Conservation (phyloP, 2,329 filamentous ascomycete species). For the Trichoderma harzianum region DNA sequence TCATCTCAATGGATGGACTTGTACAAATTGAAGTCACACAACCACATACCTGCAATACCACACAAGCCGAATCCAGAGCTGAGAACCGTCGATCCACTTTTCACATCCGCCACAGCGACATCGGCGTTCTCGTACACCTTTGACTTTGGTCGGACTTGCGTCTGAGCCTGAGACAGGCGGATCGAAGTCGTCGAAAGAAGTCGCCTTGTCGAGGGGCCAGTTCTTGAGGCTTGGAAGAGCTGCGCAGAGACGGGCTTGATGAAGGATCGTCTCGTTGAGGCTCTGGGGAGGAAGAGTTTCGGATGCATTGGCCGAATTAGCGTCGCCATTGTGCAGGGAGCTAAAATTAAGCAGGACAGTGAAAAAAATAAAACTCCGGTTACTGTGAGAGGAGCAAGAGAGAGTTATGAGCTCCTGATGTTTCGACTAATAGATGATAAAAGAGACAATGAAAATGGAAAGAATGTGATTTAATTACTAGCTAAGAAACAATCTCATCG, state of each 20-base stretch:
- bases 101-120: conserved; percentile 66
- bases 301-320: conserved; percentile 12
- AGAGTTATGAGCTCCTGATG: neutral
- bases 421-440: neutral
- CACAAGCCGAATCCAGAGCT: conserved; percentile 82
- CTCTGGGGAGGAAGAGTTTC: neutral
- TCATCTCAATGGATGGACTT: neutral
- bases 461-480: neutral
- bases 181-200: conserved; percentile 6
- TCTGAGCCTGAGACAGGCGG: conserved; percentile 19
- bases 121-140: conserved; percentile 57
- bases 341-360: neutral
- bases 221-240: neutral
- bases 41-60: conserved; percentile 61
- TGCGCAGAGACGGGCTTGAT: neutral
- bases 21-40: neutral
- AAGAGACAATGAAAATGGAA: neutral
- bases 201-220: neutral
- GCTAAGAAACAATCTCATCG: neutral
- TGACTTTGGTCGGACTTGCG: conserved; percentile 32
- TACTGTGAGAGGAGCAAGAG: neutral
- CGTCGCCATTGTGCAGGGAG: conserved; percentile 1
- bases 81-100: conserved; percentile 67
- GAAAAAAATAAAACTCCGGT: neutral
- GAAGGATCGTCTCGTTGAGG: neutral